phyloP scores from a whole-genome alignment of 306 rosid species.

The Fragaria nilgerrensis region DNA sequence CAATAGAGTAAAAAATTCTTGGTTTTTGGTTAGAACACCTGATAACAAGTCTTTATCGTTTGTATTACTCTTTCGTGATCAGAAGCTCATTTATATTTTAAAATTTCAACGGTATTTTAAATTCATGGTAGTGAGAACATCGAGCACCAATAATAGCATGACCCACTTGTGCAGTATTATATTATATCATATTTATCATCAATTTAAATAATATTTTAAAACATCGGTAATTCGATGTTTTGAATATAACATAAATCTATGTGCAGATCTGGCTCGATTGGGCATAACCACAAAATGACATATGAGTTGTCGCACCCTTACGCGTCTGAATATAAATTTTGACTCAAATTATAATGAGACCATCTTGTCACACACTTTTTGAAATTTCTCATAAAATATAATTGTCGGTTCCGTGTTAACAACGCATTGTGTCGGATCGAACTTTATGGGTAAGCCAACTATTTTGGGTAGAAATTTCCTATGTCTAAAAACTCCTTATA shows the following conservation, averaged over 20 bases:
- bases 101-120: neutral
- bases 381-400: neutral
- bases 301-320: neutral
- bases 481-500: neutral
- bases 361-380: neutral
- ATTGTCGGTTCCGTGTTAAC: neutral
- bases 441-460: neutral
- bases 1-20: neutral
- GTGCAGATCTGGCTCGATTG: neutral
- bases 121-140: neutral
- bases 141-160: neutral
- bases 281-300: neutral
- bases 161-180: neutral
- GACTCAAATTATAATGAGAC: neutral
- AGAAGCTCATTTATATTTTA: neutral
- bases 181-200: neutral
- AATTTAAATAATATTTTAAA: neutral
- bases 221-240: neutral
- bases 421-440: neutral
- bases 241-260: neutral
- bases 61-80: too few relatives aligned
- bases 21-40: neutral
- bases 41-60: neutral
- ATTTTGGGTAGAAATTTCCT: neutral
- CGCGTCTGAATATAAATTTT: neutral